These are phyloP conservation scores for Elongisporangium prolatum DNA, from an alignment of 352 stramenopile genomes.

Conservation along the genomic window DNA sequence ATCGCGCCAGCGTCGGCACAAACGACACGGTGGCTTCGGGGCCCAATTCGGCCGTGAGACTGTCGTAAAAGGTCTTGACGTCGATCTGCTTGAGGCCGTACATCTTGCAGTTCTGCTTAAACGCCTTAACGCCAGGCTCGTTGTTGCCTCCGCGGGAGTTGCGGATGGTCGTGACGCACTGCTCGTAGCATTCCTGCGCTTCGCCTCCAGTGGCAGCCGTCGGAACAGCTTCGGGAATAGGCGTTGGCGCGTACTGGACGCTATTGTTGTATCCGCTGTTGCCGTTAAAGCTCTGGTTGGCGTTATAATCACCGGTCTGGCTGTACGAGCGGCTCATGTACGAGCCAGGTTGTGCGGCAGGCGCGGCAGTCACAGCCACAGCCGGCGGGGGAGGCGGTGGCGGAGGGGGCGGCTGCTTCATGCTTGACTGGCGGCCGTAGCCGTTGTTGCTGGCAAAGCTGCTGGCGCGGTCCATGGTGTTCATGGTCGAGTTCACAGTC, in stretches of 20 bases:
- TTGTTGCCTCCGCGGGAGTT: constrained; percentile 41
- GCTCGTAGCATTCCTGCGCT: constrained; percentile 48
- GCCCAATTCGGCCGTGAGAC: constrained; percentile 44
- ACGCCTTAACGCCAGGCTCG: constrained; percentile 46
- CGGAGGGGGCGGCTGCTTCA: constrained; percentile 11
- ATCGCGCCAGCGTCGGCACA: constrained; percentile 38
- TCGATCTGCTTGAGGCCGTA: constrained; percentile 56
- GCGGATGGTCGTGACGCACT: constrained; percentile 55
- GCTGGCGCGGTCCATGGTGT: constrained; percentile 3
- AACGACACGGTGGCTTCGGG: constrained; percentile 30
- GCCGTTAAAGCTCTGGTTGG: constrained; percentile 9
- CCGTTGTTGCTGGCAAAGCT: constrained; percentile 4
- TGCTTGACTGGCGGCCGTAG: constrained; percentile 7
- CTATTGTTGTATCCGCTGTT: constrained; percentile 9
- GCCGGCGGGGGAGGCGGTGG: constrained; percentile 20
- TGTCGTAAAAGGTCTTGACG: constrained; percentile 47
- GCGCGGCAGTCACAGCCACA: not conserved
- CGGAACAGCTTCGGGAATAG: constrained; percentile 30
- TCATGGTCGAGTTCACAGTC: constrained; percentile 7
- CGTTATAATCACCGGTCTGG: not conserved
- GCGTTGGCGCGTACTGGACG: constrained; percentile 9
- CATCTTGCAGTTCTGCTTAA: constrained; percentile 59
- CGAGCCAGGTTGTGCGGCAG: not conserved
- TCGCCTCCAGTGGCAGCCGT: constrained; percentile 40
- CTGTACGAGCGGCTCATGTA: not conserved